Evolutionary conservation across 202 grass and related monocot species (phyloP).

Genomic region (Carex sylvatica): DNA sequence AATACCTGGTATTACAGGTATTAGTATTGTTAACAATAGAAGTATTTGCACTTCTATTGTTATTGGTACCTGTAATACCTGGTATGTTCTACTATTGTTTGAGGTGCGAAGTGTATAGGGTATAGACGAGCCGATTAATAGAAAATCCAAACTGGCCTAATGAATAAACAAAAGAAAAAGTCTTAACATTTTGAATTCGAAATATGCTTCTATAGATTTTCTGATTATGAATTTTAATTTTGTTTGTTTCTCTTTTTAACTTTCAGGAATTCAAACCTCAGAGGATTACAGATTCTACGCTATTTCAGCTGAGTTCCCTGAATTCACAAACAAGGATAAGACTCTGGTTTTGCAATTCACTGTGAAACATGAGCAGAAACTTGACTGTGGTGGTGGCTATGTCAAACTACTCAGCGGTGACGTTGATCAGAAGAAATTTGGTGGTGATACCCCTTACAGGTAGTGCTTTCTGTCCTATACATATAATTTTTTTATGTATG

Average conservation of each 20-base stretch:
- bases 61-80: background rate
- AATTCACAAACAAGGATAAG: conserved; percentile 76
- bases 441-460: conserved; percentile 77
- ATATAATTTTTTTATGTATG: background rate
- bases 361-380: conserved; percentile 79
- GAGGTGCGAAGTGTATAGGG: background rate
- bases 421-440: conserved; percentile 77
- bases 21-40: no score
- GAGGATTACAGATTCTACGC: conserved; percentile 74
- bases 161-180: background rate
- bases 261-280: conserved; percentile 71
- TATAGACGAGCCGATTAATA: background rate
- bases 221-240: background rate
- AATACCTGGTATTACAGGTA: no score
- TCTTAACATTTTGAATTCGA: background rate
- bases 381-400: conserved; percentile 78
- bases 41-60: background rate
- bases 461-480: conserved; percentile 28
- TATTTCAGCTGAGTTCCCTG: conserved; percentile 71
- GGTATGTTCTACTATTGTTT: background rate
- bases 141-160: background rate
- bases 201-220: background rate
- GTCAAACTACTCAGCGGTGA: conserved; percentile 68
- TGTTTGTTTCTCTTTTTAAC: background rate
- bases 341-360: conserved; percentile 71